Percentiles rank a stretch among this genome's conserved stretches.
phyloP scores from a whole-genome alignment of 352 stramenopile genomes.

The Pseudoperonospora humuli region DNA sequence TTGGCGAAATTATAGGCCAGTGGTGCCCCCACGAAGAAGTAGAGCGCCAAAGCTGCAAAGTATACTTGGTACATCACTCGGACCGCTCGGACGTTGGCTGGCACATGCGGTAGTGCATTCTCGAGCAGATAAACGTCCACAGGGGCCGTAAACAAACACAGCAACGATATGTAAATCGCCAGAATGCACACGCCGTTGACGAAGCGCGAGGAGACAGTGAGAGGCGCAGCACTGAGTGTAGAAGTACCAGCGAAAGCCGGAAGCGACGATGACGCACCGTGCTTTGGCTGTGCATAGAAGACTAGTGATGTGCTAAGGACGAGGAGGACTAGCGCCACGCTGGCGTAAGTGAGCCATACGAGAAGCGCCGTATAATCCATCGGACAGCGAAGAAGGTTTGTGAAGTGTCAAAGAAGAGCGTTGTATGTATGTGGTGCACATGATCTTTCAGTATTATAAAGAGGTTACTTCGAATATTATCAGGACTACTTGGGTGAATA shows the following conservation, averaged over 20 bases:
- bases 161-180: conserved; percentile 58
- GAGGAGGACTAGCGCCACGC: conserved; percentile 50
- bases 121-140: conserved; percentile 77
- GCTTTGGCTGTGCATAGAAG: conserved; percentile 56
- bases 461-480: no score
- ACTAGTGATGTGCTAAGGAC: conserved; percentile 43
- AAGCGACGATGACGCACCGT: conserved; percentile 40
- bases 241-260: conserved; percentile 45
- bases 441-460: no score
- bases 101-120: conserved; percentile 53
- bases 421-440: no score
- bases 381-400: conserved; percentile 8
- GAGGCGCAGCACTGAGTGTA: conserved; percentile 46
- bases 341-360: conserved; percentile 60
- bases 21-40: conserved; percentile 64
- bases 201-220: conserved; percentile 60
- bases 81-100: conserved; percentile 43
- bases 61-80: conserved; percentile 65
- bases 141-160: conserved; percentile 72
- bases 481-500: no score
- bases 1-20: conserved; percentile 79
- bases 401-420: conserved; percentile 16
- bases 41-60: conserved; percentile 48
- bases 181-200: conserved; percentile 62
- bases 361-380: conserved; percentile 34